Evolutionary conservation across 2,329 filamentous ascomycete species (phyloP), one percentile per base, ranked within the genome.

Genomic region (Periconia sp.): DNA sequence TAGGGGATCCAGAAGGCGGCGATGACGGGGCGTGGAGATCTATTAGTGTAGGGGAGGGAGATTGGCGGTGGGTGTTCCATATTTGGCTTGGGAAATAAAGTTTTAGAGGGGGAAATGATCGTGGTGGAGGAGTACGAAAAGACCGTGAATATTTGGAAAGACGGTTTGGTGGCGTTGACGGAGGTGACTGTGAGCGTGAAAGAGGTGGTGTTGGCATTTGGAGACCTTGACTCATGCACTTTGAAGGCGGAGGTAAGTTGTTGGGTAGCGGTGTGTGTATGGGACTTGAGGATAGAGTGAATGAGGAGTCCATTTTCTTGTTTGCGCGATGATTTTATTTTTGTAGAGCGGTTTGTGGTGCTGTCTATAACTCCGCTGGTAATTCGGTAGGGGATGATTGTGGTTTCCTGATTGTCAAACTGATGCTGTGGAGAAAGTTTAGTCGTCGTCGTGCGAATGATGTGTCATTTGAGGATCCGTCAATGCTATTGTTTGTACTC

Each of bases 31-130:
- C n/a, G n/a, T n/a, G n/a, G n/a, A n/a, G n/a, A n/a, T n/a, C n/a
- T n/a, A 33, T 33, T 33, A 33, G 31, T 8, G 31, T 8, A 33
- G 14, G n/a, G n/a, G 27, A n/a, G 11, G 18, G 44, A 19, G 44
- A 17, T n/a, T n/a, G n/a, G 45, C 11, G 10, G 45, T 37, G 23
- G 14, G 15, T 8, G 47, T 49, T 49, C 47, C 47, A 49, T 42
- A 31, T 15, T 10, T 3, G 2, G 10, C 13, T 23, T 23, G 37
- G 40, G 20, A 49, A 41, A 14, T 9, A 19, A 6, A 49, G 37
- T 37, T 37, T 37, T 37, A 14, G 33, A 37, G 33, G 10, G 5
- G 33, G 5, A 37, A 3, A 37, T 37, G 33, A 3, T 37, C 6
- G 3, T 37, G 33, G 33, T 37, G 33, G 10, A 6, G 33, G 33